A percentile compares a stretch with the other conserved stretches of the same genome.
These are phyloP conservation scores for Septoria petroselini DNA, from an alignment of 2,329 filamentous ascomycete genomes.

Conservation along the genomic window DNA sequence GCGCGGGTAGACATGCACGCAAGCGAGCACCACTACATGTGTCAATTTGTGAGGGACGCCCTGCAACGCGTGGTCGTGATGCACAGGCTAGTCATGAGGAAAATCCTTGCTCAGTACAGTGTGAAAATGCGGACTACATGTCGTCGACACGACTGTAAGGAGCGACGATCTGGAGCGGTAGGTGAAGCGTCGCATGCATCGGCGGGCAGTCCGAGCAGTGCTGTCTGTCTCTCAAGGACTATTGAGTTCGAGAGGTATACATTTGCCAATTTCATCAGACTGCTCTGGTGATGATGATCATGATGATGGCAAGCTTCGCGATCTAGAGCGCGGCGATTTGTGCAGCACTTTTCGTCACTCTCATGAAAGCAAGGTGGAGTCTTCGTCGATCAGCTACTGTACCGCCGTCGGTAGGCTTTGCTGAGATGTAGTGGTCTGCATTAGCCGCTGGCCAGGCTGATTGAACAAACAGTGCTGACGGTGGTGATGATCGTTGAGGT, in stretches of 20 bases:
- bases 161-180: too few relatives aligned
- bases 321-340: not conserved
- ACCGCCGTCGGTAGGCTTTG: not conserved
- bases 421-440: not conserved
- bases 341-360: not conserved
- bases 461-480: slow-evolving; percentile 1
- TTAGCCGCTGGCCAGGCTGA: not conserved
- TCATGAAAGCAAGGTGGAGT: not conserved
- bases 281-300: too few relatives aligned
- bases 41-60: not conserved
- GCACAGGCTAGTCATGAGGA: not conserved
- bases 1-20: not conserved
- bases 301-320: too few relatives aligned
- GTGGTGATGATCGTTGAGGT: not conserved
- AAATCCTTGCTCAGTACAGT: not conserved
- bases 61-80: not conserved
- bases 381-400: not conserved
- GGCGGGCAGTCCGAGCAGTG: too few relatives aligned
- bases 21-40: slow-evolving; percentile 1
- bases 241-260: not conserved
- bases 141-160: too few relatives aligned
- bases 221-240: too few relatives aligned
- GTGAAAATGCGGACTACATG: too few relatives aligned
- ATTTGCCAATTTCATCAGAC: not conserved
- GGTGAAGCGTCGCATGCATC: too few relatives aligned